Evolutionary conservation across 2,329 filamentous ascomycete species (phyloP).

Genomic region (Neoarthrinium moseri): DNA sequence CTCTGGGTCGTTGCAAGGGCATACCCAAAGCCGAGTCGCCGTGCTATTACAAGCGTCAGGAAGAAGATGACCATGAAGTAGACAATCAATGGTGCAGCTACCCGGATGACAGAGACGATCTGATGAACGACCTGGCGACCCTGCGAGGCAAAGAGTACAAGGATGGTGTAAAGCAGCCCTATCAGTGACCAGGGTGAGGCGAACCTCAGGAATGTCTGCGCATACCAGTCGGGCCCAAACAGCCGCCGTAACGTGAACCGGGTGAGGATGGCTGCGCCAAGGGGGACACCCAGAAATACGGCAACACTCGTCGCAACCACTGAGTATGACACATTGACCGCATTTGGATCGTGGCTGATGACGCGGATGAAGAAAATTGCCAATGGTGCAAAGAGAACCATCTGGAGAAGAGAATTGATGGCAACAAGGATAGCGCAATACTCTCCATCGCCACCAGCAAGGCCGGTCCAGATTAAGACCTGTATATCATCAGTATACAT

Average conservation of each 20-base stretch:
- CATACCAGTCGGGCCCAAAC: slow-evolving; percentile 60
- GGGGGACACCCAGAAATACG: slow-evolving; percentile 81
- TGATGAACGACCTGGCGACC: slow-evolving; percentile 76
- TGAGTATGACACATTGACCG: slow-evolving; percentile 51
- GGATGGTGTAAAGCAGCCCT: slow-evolving; percentile 82
- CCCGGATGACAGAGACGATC: slow-evolving; percentile 78
- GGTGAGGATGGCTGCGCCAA: slow-evolving; percentile 77
- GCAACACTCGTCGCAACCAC: slow-evolving; percentile 77
- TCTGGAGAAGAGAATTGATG: slow-evolving; percentile 72
- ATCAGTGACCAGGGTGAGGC: slow-evolving; percentile 74
- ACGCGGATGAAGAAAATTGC: slow-evolving; percentile 69
- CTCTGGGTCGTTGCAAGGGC: slow-evolving; percentile 71
- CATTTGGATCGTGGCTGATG: slow-evolving; percentile 50
- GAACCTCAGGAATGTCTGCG: slow-evolving; percentile 67
- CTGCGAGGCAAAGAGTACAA: slow-evolving; percentile 83
- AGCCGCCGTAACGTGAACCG: slow-evolving; percentile 59
- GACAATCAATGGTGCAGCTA: slow-evolving; percentile 76
- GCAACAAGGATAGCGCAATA: slow-evolving; percentile 83
- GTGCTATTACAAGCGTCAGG: slow-evolving; percentile 60
- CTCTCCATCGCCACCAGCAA: slow-evolving; percentile 74
- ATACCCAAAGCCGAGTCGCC: slow-evolving; percentile 73
- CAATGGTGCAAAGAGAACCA: slow-evolving; percentile 70
- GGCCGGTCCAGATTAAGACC: slow-evolving; percentile 70
- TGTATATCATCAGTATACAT: slow-evolving; percentile 13
- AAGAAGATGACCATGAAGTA: slow-evolving; percentile 80